Evolutionary conservation across 306 rosid species (phyloP), one percentile per base, ranked within the genome.

Genomic region (Vicia sativa): DNA sequence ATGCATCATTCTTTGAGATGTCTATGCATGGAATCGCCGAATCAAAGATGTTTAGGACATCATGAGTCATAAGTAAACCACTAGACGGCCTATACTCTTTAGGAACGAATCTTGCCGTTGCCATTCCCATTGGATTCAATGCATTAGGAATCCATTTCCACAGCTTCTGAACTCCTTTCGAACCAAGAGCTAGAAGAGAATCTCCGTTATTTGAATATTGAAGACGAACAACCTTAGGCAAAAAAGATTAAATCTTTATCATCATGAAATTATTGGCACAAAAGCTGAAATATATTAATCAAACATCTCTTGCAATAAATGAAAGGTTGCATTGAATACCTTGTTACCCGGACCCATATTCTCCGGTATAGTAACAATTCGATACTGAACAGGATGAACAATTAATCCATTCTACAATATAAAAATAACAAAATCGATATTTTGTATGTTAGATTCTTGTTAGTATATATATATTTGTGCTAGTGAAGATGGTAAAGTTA

Each of bases 181-280:
- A 77, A 56, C 90, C 89, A 59, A 87, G 85, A 45, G 92, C 97
- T 79, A 90, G 68, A 77, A 90, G 73, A 49, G 87, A 85, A 45
- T 34, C 52, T 31, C 92, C 97, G 35, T 74, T 46, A 73, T 83
- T 82, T 19, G 90, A 79, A 70, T 90, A 90, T 6, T 82, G 76
- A 65, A 90, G 92, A 53, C 85, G 76, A 50, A 19, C 6, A 16
- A n/a, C 58, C 58, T 21, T 50, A 21, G 7, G 14, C 4, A 52
- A 21, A 19, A 52, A 1, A 52, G 28, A 25, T 25, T 21, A 13
- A 48, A 31, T 16, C 7, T 41, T 67, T 4, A 54, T 35, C 50
- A 26, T 76, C 41, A 76, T 52, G 54, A 70, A 44, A 21, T 41
- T 57, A 18, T 44, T 35, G 41, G n/a, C 14, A 31, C 5, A 16